Conservation (phyloP, 495 filamentous ascomycete species). For the Aspergillus steynii region DNA sequence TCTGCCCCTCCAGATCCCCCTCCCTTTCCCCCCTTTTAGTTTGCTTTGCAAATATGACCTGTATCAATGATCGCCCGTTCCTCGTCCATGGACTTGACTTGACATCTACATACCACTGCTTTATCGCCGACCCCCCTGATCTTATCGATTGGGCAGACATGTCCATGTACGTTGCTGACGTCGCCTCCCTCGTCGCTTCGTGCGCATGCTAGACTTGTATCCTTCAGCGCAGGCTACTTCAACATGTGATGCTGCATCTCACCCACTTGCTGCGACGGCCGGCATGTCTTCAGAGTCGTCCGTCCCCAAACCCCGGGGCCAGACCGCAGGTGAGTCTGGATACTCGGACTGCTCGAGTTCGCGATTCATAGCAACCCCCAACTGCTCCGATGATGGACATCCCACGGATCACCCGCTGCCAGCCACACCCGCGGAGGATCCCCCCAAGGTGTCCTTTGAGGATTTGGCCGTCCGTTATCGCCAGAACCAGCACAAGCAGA, state of each 20-base stretch:
- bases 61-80: background rate
- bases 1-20: conserved; percentile 10
- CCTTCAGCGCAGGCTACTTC: conserved; percentile 17
- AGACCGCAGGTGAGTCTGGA: conserved; percentile 42
- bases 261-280: conserved; percentile 18
- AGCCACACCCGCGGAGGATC: conserved; percentile 20
- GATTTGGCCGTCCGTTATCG: conserved; percentile 44
- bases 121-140: background rate
- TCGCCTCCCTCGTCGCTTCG: background rate
- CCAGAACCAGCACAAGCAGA: conserved; percentile 45
- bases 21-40: background rate
- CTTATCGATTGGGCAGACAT: background rate
- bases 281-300: conserved; percentile 22
- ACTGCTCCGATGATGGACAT: conserved; percentile 24
- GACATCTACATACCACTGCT: background rate
- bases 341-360: conserved; percentile 40
- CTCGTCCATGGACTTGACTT: background rate
- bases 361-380: conserved; percentile 27
- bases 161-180: background rate
- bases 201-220: conserved; percentile 27
- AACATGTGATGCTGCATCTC: background rate
- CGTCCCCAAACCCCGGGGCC: conserved; percentile 16
- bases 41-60: conserved; percentile 2
- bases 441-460: conserved; percentile 41
- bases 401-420: conserved; percentile 14